Evolutionary conservation across 345 rosid species (phyloP).

Genomic region (Gossypium bickii): DNA sequence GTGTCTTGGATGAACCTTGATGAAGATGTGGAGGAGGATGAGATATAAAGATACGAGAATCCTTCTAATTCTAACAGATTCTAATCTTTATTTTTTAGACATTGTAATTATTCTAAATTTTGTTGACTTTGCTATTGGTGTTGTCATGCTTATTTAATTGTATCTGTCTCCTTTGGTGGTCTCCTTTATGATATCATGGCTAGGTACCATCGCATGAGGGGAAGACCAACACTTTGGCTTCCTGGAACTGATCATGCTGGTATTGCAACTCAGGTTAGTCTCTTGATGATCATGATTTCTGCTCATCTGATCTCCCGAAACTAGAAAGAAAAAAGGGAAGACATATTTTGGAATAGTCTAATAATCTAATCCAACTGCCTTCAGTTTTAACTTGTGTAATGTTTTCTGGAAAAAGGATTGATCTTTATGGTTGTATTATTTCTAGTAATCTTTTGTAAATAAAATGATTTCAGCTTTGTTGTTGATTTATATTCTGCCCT

Average conservation of each 20-base stretch:
- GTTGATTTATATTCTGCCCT: background rate
- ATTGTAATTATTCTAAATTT: background rate
- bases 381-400: background rate
- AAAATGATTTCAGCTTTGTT: background rate
- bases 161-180: conserved; percentile 30
- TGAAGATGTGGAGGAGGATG: background rate
- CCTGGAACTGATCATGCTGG: conserved; percentile 37
- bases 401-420: background rate
- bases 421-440: background rate
- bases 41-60: background rate
- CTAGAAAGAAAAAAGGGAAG: no score
- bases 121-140: background rate
- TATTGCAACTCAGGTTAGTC: no score
- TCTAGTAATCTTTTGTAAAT: background rate
- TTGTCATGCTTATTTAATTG: conserved; percentile 5
- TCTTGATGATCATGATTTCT: no score
- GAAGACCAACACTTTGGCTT: conserved; percentile 94
- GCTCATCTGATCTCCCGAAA: no score
- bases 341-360: no score
- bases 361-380: no score
- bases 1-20: background rate
- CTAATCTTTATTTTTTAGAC: background rate
- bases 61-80: conserved; percentile 7
- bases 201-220: conserved; percentile 89
- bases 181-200: conserved; percentile 56